Evolutionary conservation across 192 early-diverging fungal species (phyloP).

Genomic region (Neocallimastix lanati): DNA sequence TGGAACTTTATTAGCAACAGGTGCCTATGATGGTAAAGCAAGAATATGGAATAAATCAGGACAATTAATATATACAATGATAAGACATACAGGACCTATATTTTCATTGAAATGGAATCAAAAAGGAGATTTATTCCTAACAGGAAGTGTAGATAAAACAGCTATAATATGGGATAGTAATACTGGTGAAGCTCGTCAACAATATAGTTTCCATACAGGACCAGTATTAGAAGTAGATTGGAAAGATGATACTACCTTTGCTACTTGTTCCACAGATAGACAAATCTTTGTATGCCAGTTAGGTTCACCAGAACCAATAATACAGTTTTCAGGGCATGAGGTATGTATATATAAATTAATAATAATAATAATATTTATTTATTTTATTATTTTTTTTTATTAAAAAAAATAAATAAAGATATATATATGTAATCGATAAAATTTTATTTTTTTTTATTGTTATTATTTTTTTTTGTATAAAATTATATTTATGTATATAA

Average conservation of each 20-base stretch:
- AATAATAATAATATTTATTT: neutral
- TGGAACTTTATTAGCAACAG: slow-evolving; percentile 64
- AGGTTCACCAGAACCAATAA: slow-evolving; percentile 41
- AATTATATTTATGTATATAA: too few species aligned
- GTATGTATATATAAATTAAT: slow-evolving; percentile 14
- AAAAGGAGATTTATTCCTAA: slow-evolving; percentile 50
- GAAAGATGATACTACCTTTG: slow-evolving; percentile 79
- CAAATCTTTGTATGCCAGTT: slow-evolving; percentile 64
- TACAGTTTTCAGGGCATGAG: slow-evolving; percentile 54
- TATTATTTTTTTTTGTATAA: neutral
- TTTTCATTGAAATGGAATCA: slow-evolving; percentile 75
- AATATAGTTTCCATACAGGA: slow-evolving; percentile 27
- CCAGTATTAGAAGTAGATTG: slow-evolving; percentile 77
- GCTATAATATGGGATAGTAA: slow-evolving; percentile 70
- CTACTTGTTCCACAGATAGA: slow-evolving; percentile 66
- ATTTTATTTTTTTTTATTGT: slow-evolving; percentile 1
- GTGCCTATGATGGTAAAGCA: slow-evolving; percentile 64
- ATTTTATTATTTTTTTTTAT: neutral
- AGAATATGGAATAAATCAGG: slow-evolving; percentile 51
- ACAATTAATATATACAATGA: slow-evolving; percentile 35
- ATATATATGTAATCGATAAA: neutral
- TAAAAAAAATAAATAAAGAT: neutral
- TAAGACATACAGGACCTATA: slow-evolving; percentile 63
- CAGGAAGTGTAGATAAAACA: slow-evolving; percentile 56
- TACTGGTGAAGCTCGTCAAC: slow-evolving; percentile 50